Base-by-base conservation (phyloP, 176 grass and related monocot genomes). In the Aegilops umbellulata region DNA sequence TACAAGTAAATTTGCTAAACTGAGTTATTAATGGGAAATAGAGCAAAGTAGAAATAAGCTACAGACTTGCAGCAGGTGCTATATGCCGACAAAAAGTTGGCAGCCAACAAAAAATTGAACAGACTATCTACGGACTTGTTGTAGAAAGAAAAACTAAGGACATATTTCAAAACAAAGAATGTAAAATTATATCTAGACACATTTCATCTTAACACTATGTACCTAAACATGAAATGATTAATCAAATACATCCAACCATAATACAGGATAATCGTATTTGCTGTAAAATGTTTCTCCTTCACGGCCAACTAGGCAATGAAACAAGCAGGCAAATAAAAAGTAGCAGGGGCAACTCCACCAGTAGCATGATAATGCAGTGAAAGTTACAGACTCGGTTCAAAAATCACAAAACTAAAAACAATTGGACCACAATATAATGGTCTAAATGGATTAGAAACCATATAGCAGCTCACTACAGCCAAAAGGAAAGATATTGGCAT, bases 21-120 rank as follows among this genome's bases (percentile, higher is more conserved):
- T 4, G 41, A 41, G 32, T 20, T 35, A 60, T 60, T 29, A 60
- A 25, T 72, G 68, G 47, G 31, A 72, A 60, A 83, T 14, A 72
- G 8, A 71, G 70, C 8, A 30, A 66, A 80, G 25, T 67, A 83
- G 51, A 80, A 24, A 47, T 65, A 65, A 53, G 46, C 46, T 76
- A 53, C 39, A 60, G 39, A 42, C 25, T 65, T 80, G 78, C 25
- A 39, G 5, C 57, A 60, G n/a, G 55, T 83, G 23, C 10, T 83
- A 83, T 10, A 73, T 83, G 68, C 67, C 49, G 3, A 26, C 22
- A 83, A 63, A 41, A 17, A 6, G 35, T 82, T 6, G 38, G 80
- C 14, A 16, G 32, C 68, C 9, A 82, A 34, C 20, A 51, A 36
- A 69, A 53, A 31, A 35, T 70, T 26, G 15, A n/a, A 69, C 68